Base-by-base conservation (phyloP, 495 filamentous ascomycete genomes). In the Podospora sp. region DNA sequence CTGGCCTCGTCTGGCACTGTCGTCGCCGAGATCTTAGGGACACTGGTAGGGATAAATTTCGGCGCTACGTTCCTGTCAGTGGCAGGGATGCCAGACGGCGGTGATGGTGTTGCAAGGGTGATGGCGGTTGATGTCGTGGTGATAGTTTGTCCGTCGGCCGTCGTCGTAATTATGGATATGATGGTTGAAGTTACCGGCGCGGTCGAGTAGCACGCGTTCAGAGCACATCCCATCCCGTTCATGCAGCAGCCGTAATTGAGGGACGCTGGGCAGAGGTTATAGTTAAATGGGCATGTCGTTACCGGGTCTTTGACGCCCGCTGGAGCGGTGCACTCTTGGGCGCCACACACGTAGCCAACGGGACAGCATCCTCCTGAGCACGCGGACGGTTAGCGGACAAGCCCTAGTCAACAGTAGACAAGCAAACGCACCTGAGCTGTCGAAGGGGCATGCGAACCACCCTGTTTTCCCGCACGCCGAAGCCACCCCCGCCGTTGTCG, bases 211-310 rank as follows among this genome's bases (percentile, higher is more conserved):
- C 82, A 84, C 12, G 66, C 72, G 20, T 66, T 69, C 6, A 62
- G 46, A 1, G 76, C 82, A 58, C 82, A 84, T 40, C 62, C 71
- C 76, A 77, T 77, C 11, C 76, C 78, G 57, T 66, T 74, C 33
- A 56, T 68, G 57, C 82, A 84, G 49, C 82, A 84, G 2, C 81
- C 82, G 60, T 70, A 78, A 22, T 77, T 78, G 14, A 76, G 24
- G 7, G 75, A 75, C 3, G 73, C 50, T 2, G 82, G 75, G 60
- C 82, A 84, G 26, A 72, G 75, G 25, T 72, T 76, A 51, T 75
- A 79, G 63, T 69, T 73, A 52, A 62, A 53, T 2, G 73, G 72
- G 16, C 82, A 84, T 18, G 70, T 53, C 7, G 69, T 63, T 24
- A 62, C 50, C 0, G 75, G 64, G 52, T 63, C 68, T 1, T 73